phyloP scores from a whole-genome alignment of 371 early-diverging fungal species.

The Mortierella sp. region DNA sequence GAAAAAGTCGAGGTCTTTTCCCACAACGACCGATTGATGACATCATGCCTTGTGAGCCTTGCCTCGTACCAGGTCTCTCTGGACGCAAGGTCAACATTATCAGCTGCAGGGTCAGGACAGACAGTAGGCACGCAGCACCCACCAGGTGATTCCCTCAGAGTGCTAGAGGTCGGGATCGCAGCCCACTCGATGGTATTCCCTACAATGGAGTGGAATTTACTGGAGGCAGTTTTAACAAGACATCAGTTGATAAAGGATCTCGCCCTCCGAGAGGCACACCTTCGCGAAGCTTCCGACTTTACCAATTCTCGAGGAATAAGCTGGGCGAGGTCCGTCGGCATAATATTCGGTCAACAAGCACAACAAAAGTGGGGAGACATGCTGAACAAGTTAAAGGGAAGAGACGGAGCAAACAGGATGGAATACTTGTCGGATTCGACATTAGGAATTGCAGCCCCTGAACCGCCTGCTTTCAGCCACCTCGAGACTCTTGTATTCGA shows the following conservation, averaged over 20 bases:
- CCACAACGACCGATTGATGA: neutral
- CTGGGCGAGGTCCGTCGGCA: neutral
- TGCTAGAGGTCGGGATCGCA: slow-evolving; percentile 14
- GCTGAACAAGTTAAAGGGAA: slow-evolving; percentile 9
- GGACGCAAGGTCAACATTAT: neutral
- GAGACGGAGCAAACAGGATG: neutral
- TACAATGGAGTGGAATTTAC: slow-evolving; percentile 11
- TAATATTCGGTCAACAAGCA: neutral
- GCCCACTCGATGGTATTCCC: slow-evolving; percentile 3
- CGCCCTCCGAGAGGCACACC: neutral
- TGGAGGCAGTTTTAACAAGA: slow-evolving; percentile 16
- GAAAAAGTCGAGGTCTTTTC: slow-evolving; percentile 27
- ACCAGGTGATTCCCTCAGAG: neutral
- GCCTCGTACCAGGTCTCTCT: slow-evolving; percentile 10
- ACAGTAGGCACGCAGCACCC: neutral
- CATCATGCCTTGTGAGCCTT: slow-evolving; percentile 12
- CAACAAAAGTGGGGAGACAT: slow-evolving; percentile 13
- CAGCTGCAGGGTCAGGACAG: neutral
- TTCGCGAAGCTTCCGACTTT: neutral
- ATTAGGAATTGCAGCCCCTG: neutral
- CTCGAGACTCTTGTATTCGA: slow-evolving; percentile 21
- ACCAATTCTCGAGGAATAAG: neutral
- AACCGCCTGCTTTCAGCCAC: slow-evolving; percentile 8
- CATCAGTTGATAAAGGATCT: slow-evolving; percentile 12
- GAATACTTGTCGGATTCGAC: neutral